A percentile compares a stretch with the other conserved stretches of the same genome.
Evolutionary conservation across 2,329 filamentous ascomycete genomes (phyloP).

Genomic region (Ceratocystis diversiconidia): DNA sequence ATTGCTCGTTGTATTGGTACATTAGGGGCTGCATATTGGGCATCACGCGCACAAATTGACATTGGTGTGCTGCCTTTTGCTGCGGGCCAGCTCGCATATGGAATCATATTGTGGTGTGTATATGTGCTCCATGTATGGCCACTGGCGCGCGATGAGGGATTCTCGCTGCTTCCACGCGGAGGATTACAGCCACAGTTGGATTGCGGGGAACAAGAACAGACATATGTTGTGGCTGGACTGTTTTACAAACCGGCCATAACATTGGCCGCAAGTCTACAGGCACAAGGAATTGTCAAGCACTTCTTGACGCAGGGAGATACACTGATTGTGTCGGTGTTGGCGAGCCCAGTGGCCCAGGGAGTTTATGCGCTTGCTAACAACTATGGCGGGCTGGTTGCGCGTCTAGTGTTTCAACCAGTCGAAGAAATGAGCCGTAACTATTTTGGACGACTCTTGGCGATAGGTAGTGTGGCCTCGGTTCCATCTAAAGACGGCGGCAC

Average conservation of each 20-base stretch:
- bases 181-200: not conserved
- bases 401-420: slow-evolving; percentile 84
- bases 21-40: slow-evolving; percentile 55
- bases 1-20: slow-evolving; percentile 62
- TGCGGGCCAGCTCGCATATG: slow-evolving; percentile 69
- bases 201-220: slow-evolving; percentile 8
- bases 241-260: slow-evolving; percentile 59
- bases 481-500: not conserved
- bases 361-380: slow-evolving; percentile 89
- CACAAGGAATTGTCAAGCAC: slow-evolving; percentile 84
- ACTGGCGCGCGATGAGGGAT: slow-evolving; percentile 43
- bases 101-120: slow-evolving; percentile 49
- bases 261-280: slow-evolving; percentile 67
- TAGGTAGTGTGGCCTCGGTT: slow-evolving; percentile 15
- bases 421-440: slow-evolving; percentile 86
- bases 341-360: slow-evolving; percentile 68
- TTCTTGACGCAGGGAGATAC: slow-evolving; percentile 89
- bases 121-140: slow-evolving; percentile 51
- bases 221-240: slow-evolving; percentile 35
- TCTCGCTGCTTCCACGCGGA: slow-evolving; percentile 47
- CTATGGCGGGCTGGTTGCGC: slow-evolving; percentile 77
- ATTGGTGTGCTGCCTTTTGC: slow-evolving; percentile 79
- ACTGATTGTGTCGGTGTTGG: slow-evolving; percentile 66
- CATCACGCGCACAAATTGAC: slow-evolving; percentile 35
- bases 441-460: slow-evolving; percentile 63